These are phyloP conservation scores for Corrigiola litoralis DNA, from an alignment of 179 eudicot species.

Conservation along the genomic window DNA sequence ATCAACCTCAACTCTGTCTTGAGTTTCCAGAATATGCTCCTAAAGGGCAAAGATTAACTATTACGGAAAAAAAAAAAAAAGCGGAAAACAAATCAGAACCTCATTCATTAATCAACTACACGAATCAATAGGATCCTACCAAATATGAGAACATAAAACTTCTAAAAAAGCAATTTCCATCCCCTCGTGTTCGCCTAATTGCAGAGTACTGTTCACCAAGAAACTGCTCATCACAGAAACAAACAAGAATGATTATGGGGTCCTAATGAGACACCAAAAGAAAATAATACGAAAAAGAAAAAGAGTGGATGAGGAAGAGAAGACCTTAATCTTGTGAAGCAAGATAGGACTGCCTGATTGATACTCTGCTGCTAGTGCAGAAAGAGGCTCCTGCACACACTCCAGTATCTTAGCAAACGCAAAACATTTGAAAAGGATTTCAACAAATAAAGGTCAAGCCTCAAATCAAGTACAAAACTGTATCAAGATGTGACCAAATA, in stretches of 20 bases:
- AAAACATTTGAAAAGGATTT: no score
- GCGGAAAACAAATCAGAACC: neutral
- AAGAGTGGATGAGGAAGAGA: conserved; percentile 1
- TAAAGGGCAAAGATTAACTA: conserved; percentile 1
- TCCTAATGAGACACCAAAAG: neutral
- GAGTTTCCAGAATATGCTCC: conserved; percentile 85
- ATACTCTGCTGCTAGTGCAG: conserved; percentile 75
- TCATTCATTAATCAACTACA: neutral
- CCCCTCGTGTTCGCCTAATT: conserved; percentile 84
- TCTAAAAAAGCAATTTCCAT: conserved; percentile 96
- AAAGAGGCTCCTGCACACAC: conserved; percentile 81
- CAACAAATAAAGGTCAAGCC: no score
- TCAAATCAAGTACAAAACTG: no score
- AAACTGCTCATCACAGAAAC: conserved; percentile 43
- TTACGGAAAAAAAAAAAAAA: neutral
- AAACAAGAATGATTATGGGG: neutral
- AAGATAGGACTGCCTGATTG: conserved; percentile 80
- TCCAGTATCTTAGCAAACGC: no score
- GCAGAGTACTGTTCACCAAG: conserved; percentile 63
- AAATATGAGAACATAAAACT: conserved; percentile 92
- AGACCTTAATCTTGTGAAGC: conserved; percentile 84
- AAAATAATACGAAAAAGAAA: neutral
- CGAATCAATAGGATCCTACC: conserved; percentile 31
- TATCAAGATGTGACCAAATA: no score
- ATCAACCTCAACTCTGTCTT: conserved; percentile 71